Base-by-base conservation (phyloP, 352 stramenopile genomes). In the Globisporangium paroecandrum region DNA sequence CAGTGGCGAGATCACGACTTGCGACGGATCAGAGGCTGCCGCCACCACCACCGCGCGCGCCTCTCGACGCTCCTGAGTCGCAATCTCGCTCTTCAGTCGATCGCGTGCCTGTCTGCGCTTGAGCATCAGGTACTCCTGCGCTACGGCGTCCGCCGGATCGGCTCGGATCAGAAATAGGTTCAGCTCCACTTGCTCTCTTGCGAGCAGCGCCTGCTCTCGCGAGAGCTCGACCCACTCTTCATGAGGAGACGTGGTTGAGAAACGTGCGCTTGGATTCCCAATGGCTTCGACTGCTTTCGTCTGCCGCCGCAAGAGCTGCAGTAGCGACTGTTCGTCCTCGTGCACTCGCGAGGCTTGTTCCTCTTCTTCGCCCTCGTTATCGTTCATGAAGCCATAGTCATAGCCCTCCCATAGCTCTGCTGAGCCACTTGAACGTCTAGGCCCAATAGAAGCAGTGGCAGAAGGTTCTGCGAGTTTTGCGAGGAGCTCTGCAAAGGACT, bases 101-200 rank as follows among this genome's bases (percentile, higher is more conserved):
- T 41, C 20, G 32, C 56, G 9, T 18, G 20, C 25, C 56, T 38
- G 27, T 22, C 25, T 47, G 32, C 29, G 36, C 29, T 38, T 47
- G 56, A 62, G 56, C 56, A 47, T 46, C 49, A 56, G 10, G n/a
- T 56, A 56, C 49, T 56, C 49, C 49, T 56, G 49, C 9, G 49
- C 49, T 22, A 56, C 49, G 49, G 49, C 9, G 49, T 56, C 49
- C 24, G 25, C 49, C 9, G 49, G 22, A 18, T 56, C n/a, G 49
- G 49, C 49, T 12, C 22, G 49, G 9, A 56, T 27, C 49, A 56
- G 49, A 56, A 56, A 56, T 7, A 56, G n/a, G 24, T 56, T 56
- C n/a, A 56, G 22, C 22, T 56, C 49, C 49, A 56, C 49, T 15
- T 56, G 49, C 49, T 56, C 49, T 18, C 49, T 22, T 22, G 49